phyloP scores from a whole-genome alignment of 164 flowering plant genomes.

The Umbellularia californica region DNA sequence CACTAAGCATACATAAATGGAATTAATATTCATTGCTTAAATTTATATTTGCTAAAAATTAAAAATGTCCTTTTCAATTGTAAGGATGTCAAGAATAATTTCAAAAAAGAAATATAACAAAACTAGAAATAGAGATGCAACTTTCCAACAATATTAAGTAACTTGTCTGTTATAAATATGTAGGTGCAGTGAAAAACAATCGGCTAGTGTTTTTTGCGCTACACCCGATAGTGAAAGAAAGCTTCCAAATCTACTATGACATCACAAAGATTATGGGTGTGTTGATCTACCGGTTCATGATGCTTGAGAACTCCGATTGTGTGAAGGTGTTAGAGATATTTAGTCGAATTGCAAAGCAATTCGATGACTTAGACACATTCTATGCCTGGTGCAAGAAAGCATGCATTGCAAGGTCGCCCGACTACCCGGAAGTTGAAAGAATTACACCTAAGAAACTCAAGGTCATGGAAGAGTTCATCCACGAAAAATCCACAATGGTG shows the following conservation, averaged over 20 bases:
- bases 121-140: too few species aligned
- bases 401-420: conserved; percentile 37
- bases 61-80: too few species aligned
- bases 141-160: too few species aligned
- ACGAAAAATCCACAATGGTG: conserved; percentile 23
- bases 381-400: conserved; percentile 35
- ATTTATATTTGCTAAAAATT: too few species aligned
- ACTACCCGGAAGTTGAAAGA: conserved; percentile 46
- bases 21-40: too few species aligned
- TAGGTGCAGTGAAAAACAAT: conserved; percentile 56
- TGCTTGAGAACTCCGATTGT: conserved; percentile 56
- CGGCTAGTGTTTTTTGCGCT: conserved; percentile 57
- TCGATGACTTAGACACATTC: conserved; percentile 55
- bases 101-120: too few species aligned
- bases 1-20: too few species aligned
- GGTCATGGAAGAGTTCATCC: conserved; percentile 45
- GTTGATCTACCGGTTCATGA: conserved; percentile 72
- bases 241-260: conserved; percentile 68
- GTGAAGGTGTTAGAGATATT: conserved; percentile 65
- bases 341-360: conserved; percentile 60
- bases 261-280: conserved; percentile 57
- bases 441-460: conserved; percentile 42
- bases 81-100: too few species aligned
- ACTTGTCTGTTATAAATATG: too few species aligned
- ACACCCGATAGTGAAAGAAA: conserved; percentile 69